phyloP scores from a whole-genome alignment of 192 early-diverging fungal species.

The Coemansia sp. region DNA sequence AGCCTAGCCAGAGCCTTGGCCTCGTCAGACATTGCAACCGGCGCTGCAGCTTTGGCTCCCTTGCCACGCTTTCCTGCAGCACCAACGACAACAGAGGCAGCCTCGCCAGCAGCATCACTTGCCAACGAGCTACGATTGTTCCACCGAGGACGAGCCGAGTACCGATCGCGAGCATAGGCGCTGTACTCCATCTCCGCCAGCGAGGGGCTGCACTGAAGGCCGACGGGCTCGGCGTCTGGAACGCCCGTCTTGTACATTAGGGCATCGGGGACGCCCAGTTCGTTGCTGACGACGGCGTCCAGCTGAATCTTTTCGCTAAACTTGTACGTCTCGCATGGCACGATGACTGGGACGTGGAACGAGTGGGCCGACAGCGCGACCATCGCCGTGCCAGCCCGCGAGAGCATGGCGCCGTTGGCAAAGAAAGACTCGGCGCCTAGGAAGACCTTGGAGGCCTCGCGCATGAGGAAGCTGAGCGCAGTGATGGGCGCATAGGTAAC shows the following conservation, averaged over 20 bases:
- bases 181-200: conserved; percentile 55
- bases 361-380: conserved; percentile 90
- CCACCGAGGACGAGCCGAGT: conserved; percentile 50
- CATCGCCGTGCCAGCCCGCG: conserved; percentile 86
- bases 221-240: conserved; percentile 46
- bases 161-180: conserved; percentile 54
- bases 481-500: conserved; percentile 52
- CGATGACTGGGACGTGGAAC: conserved; percentile 91
- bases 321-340: conserved; percentile 94
- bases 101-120: conserved; percentile 12
- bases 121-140: conserved; percentile 39
- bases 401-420: conserved; percentile 90
- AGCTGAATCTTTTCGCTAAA: conserved; percentile 90
- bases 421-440: conserved; percentile 92
- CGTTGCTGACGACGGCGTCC: conserved; percentile 97
- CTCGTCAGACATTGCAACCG: conserved; percentile 26
- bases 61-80: conserved; percentile 25
- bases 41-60: conserved; percentile 20
- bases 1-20: conserved; percentile 22
- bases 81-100: not conserved
- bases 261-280: conserved; percentile 89
- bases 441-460: conserved; percentile 89
- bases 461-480: conserved; percentile 71
- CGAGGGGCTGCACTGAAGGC: conserved; percentile 31
- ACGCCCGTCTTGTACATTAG: conserved; percentile 61